Percentiles rank a stretch among this genome's conserved stretches.
Evolutionary conservation across 371 early-diverging fungal genomes (phyloP).

Genomic region (Apophysomyces ossiformis): DNA sequence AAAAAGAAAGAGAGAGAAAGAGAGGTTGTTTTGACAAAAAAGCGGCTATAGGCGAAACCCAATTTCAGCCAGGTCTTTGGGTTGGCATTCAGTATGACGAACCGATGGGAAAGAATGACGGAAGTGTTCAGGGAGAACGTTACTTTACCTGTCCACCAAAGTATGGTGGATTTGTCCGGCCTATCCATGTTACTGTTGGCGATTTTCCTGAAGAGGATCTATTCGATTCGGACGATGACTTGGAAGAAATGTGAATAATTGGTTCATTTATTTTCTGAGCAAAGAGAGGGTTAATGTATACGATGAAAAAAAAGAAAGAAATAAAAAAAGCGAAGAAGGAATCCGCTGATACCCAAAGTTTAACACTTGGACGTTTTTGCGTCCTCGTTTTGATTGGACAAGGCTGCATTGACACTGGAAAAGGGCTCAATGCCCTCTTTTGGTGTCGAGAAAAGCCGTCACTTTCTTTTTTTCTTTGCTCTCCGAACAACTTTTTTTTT

Average conservation of each 20-base stretch:
- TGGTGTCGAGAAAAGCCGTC: conserved; percentile 1
- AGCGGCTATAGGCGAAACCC: conserved; percentile 53
- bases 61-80: conserved; percentile 90
- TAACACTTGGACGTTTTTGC: too few species aligned
- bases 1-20: too few species aligned
- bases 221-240: conserved; percentile 46
- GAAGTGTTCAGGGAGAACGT: conserved; percentile 75
- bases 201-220: conserved; percentile 82
- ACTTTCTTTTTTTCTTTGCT: not conserved
- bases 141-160: conserved; percentile 80
- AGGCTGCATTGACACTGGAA: too few species aligned
- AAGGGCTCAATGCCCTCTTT: not conserved
- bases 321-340: not conserved
- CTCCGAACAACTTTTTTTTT: not conserved
- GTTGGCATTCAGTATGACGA: conserved; percentile 96
- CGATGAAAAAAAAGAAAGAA: not conserved
- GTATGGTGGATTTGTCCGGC: conserved; percentile 89
- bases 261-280: not conserved
- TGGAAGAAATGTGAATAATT: conserved; percentile 59
- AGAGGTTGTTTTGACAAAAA: too few species aligned
- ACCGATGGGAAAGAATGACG: conserved; percentile 94
- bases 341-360: not conserved
- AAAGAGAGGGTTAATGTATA: too few species aligned
- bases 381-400: too few species aligned
- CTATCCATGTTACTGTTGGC: conserved; percentile 84